These are phyloP conservation scores for Phylloporus scabripes DNA, from an alignment of 768 basidiomycete species.

Conservation along the genomic window DNA sequence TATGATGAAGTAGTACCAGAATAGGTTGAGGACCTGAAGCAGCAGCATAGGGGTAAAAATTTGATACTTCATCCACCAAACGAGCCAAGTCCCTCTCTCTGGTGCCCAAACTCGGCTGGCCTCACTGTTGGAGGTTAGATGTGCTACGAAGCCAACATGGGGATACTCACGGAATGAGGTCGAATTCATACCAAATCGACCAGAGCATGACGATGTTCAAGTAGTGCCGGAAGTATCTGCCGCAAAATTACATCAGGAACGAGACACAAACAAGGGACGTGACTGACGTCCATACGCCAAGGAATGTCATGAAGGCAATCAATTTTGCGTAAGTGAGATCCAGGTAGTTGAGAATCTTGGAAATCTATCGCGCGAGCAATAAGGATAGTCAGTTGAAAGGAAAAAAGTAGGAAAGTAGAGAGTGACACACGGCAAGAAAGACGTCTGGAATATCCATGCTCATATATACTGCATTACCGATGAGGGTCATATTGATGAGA, in stretches of 20 bases:
- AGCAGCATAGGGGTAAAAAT: conserved; percentile 70
- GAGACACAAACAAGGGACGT: not conserved
- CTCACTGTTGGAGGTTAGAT: conserved; percentile 37
- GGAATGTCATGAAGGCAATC: conserved; percentile 57
- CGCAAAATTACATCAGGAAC: not conserved
- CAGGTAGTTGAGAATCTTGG: conserved; percentile 88
- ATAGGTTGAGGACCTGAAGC: conserved; percentile 80
- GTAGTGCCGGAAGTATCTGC: conserved; percentile 91
- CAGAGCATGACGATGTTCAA: conserved; percentile 81
- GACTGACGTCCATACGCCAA: conserved; percentile 77
- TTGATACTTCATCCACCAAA: conserved; percentile 76
- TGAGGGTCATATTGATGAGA: conserved; percentile 69
- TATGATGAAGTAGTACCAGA: conserved; percentile 88
- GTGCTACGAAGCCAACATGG: not conserved
- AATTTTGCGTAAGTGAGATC: conserved; percentile 59
- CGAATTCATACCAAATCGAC: conserved; percentile 79
- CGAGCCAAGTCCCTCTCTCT: conserved; percentile 61
- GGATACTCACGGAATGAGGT: conserved; percentile 65
- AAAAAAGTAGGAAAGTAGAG: not conserved
- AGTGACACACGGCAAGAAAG: conserved; percentile 67
- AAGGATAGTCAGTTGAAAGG: not conserved
- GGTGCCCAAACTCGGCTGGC: conserved; percentile 53
- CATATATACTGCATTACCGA: conserved; percentile 88
- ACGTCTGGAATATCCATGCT: conserved; percentile 97
- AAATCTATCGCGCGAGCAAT: conserved; percentile 42